Percentiles rank a stretch among this genome's conserved stretches.
phyloP scores from a whole-genome alignment of 305 asterid species.

The Fraxinus baroniana region DNA sequence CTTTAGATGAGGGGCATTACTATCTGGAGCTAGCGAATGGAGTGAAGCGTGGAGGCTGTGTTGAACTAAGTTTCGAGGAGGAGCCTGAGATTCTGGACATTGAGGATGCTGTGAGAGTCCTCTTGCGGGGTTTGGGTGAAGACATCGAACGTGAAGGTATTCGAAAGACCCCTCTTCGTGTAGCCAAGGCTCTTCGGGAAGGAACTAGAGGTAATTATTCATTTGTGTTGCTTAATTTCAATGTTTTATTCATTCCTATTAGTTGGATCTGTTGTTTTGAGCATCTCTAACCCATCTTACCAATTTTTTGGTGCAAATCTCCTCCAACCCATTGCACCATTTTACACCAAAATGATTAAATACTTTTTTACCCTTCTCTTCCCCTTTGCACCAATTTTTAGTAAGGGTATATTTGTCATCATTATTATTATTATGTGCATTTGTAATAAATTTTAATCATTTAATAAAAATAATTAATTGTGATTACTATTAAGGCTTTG shows the following conservation, averaged over 20 bases:
- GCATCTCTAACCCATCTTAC: too few species aligned
- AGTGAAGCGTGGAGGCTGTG: slow-evolving; percentile 45
- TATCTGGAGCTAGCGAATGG: slow-evolving; percentile 57
- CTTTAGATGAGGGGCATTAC: slow-evolving; percentile 71
- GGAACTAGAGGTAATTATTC: slow-evolving; percentile 73
- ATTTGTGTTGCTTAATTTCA: not conserved
- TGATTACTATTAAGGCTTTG: too few species aligned
- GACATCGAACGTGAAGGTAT: slow-evolving; percentile 88
- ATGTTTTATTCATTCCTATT: not conserved
- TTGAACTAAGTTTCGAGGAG: slow-evolving; percentile 52
- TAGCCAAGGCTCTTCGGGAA: slow-evolving; percentile 78
- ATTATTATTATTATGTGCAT: too few species aligned
- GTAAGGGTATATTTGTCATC: too few species aligned
- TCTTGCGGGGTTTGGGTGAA: slow-evolving; percentile 86
- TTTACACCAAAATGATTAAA: too few species aligned
- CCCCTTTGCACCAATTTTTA: too few species aligned
- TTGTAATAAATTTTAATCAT: too few species aligned
- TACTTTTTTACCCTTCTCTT: too few species aligned
- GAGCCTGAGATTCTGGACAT: slow-evolving; percentile 54
- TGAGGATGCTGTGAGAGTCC: slow-evolving; percentile 79
- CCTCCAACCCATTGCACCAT: too few species aligned
- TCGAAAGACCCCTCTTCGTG: slow-evolving; percentile 82
- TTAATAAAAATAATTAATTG: too few species aligned
- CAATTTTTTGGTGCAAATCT: too few species aligned
- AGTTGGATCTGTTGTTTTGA: not conserved